phyloP scores from a whole-genome alignment of 2,329 filamentous ascomycete genomes.

The Colletotrichum tropicicola region DNA sequence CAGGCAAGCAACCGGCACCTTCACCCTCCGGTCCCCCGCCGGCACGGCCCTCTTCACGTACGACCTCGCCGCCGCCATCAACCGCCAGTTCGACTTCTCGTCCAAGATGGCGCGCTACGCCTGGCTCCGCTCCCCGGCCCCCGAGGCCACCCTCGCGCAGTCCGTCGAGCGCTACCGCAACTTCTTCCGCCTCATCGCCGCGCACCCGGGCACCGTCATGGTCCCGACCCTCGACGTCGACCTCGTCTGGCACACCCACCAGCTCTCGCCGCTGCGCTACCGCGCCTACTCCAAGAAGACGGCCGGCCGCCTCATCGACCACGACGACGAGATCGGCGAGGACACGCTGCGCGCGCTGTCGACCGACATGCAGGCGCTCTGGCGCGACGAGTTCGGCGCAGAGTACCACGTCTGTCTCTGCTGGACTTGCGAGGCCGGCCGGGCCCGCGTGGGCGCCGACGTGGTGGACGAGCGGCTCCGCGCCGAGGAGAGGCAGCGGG shows the following conservation, averaged over 20 bases:
- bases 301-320: constrained; percentile 42
- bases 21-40: constrained; percentile 26
- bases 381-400: constrained; percentile 40
- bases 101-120: constrained; percentile 49
- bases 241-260: constrained; percentile 54
- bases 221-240: constrained; percentile 54
- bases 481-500: not conserved
- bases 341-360: constrained; percentile 37
- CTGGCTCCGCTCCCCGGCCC: constrained; percentile 48
- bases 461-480: constrained; percentile 9
- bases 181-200: constrained; percentile 45
- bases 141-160: constrained; percentile 43
- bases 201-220: constrained; percentile 37
- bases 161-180: constrained; percentile 47
- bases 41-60: constrained; percentile 22
- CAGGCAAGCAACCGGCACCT: constrained; percentile 6
- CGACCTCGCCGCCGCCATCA: constrained; percentile 41
- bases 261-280: constrained; percentile 43
- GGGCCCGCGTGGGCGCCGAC: constrained; percentile 6
- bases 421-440: constrained; percentile 47
- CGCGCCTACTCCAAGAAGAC: constrained; percentile 20
- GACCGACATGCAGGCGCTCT: constrained; percentile 40
- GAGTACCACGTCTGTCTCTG: constrained; percentile 46
- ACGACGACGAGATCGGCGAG: constrained; percentile 47
- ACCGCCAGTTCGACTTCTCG: constrained; percentile 47